A percentile compares a stretch with the other conserved stretches of the same genome.
Conservation (phyloP, 1,284 basidiomycete genomes). For the Cryptococcus amylolentus region DNA sequence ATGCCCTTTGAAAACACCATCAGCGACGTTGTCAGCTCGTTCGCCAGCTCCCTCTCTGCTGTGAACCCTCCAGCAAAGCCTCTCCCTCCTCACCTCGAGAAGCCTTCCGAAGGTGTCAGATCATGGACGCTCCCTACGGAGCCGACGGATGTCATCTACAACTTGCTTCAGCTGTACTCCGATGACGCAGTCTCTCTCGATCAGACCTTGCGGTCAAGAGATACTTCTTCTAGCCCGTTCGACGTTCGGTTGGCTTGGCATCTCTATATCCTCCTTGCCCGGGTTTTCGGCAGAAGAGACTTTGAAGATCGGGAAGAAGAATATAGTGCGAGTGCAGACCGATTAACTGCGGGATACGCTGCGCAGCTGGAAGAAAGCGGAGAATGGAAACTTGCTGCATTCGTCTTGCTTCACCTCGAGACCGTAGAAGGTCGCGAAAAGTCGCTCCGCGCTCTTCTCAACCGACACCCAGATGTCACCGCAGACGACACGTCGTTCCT, state of each 20-base stretch:
- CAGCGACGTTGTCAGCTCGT: slow-evolving; percentile 65
- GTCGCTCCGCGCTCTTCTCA: slow-evolving; percentile 75
- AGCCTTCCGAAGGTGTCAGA: slow-evolving; percentile 30
- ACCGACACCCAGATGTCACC: slow-evolving; percentile 66
- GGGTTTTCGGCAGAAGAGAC: slow-evolving; percentile 76
- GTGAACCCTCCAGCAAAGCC: slow-evolving; percentile 57
- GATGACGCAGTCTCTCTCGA: slow-evolving; percentile 55
- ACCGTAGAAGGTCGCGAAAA: slow-evolving; percentile 67
- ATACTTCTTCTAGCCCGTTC: slow-evolving; percentile 69
- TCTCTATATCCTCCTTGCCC: slow-evolving; percentile 80
- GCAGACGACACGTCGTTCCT: slow-evolving; percentile 72
- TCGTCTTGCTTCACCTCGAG: slow-evolving; percentile 86
- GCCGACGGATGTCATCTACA: slow-evolving; percentile 69
- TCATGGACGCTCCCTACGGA: slow-evolving; percentile 41
- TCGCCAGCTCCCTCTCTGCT: slow-evolving; percentile 56
- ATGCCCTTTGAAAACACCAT: slow-evolving; percentile 69
- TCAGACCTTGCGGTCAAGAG: slow-evolving; percentile 59
- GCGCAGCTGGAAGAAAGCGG: slow-evolving; percentile 78
- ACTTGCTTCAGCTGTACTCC: slow-evolving; percentile 74
- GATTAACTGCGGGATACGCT: slow-evolving; percentile 78
- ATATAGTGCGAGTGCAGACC: slow-evolving; percentile 76
- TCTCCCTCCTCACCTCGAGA: slow-evolving; percentile 64
- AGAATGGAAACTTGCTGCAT: slow-evolving; percentile 79
- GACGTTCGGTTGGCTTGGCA: slow-evolving; percentile 91
- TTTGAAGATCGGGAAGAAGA: slow-evolving; percentile 76